Evolutionary conservation across 257 asterid species (phyloP), one percentile per base, ranked within the genome.

Genomic region (Solanum tarijense): DNA sequence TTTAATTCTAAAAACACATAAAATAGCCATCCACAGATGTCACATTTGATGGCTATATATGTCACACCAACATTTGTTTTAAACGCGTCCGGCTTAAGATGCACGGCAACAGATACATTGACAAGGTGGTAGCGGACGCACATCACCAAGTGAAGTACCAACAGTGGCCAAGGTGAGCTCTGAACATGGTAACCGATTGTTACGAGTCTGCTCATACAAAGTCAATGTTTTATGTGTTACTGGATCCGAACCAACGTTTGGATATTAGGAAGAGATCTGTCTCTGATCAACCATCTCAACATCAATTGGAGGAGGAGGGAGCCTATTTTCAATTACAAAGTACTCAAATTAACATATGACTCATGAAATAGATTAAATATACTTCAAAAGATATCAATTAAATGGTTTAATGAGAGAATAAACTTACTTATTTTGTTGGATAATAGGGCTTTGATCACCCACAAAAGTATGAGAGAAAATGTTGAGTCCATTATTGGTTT

Each of bases 101-200:
- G 71, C 6, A 62, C 71, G 71, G 0, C 71, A 62, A 62, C 14
- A 4, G 2, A 62, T 62, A 4, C 71, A 62, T 11, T 62, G 32
- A 62, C 71, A 23, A n/a, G 6, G 31, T 2, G 14, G 3, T 0
- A 4, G 3, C 0, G 1, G 7, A 62, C 31, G 6, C 3, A 1
- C 31, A 9, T 62, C 71, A 62, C 32, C 29, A 60, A 23, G 6
- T 60, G 29, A 23, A 60, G 29, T 60, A 60, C 29, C 31, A 4
- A 0, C 13, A 1, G 16, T n/a, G 31, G 3, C 31, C 31, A 9
- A 21, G 6, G 68, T 60, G 68, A 23, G 34, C 35, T 12, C 35
- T 20, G 12, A 25, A 25, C 34, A 27, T 11, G 74, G 32, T 27
- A 5, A 1, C 9, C 5, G 2, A 25, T 25, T 66, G 21, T 66